phyloP scores from a whole-genome alignment of 768 basidiomycete genomes.

The Kwoniella dejecticola region DNA sequence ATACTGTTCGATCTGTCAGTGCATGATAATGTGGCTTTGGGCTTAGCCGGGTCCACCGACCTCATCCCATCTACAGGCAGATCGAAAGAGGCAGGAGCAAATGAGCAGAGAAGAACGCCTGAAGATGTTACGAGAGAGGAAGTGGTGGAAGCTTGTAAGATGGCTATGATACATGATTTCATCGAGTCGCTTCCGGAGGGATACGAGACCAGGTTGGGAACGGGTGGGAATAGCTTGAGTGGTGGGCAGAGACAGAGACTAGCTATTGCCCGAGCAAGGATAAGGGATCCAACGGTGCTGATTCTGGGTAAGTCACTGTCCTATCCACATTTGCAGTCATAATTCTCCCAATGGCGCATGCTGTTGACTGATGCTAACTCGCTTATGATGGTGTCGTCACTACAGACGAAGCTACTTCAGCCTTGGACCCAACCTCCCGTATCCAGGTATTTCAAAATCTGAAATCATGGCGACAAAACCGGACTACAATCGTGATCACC shows the following conservation, averaged over 20 bases:
- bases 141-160: slow-evolving; percentile 78
- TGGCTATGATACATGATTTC: slow-evolving; percentile 85
- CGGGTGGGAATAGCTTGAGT: slow-evolving; percentile 73
- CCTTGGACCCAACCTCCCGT: slow-evolving; percentile 80
- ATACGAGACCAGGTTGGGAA: slow-evolving; percentile 80
- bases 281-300: slow-evolving; percentile 82
- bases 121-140: slow-evolving; percentile 66
- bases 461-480: slow-evolving; percentile 70
- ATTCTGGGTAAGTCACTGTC: slow-evolving; percentile 69
- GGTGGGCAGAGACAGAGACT: slow-evolving; percentile 92
- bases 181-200: slow-evolving; percentile 78
- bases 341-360: no score
- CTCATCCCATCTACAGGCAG: slow-evolving; percentile 25
- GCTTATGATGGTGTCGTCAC: background rate
- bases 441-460: slow-evolving; percentile 72
- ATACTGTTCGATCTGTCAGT: slow-evolving; percentile 78
- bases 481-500: slow-evolving; percentile 90
- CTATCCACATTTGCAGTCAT: no score
- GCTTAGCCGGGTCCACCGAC: slow-evolving; percentile 60
- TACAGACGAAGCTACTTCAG: slow-evolving; percentile 61
- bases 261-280: slow-evolving; percentile 79
- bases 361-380: no score
- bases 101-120: slow-evolving; percentile 53
- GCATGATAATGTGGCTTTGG: slow-evolving; percentile 84
- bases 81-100: slow-evolving; percentile 22